Evolutionary conservation across 441 rosid species (phyloP).

Genomic region (Erodium texanum): DNA sequence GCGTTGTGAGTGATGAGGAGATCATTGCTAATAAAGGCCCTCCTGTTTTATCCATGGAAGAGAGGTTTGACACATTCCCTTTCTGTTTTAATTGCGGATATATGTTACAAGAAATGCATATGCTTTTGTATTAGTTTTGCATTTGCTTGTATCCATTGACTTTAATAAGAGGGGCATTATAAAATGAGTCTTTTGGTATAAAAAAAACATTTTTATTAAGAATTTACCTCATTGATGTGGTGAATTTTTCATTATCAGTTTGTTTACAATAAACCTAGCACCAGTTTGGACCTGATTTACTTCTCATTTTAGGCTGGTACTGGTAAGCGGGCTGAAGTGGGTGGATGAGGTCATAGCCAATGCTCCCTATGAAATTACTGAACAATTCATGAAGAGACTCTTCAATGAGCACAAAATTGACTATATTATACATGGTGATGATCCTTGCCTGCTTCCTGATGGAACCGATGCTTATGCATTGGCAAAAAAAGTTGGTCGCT

Average conservation of each 20-base stretch:
- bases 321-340: slow-evolving; percentile 93
- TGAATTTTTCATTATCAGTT: neutral
- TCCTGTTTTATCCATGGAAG: too few relatives aligned
- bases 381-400: slow-evolving; percentile 73
- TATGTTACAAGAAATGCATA: neutral
- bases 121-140: slow-evolving; percentile 1
- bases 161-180: neutral
- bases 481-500: slow-evolving; percentile 86
- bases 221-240: neutral
- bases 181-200: neutral
- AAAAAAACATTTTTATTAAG: neutral
- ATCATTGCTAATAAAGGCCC: too few relatives aligned
- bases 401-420: slow-evolving; percentile 84
- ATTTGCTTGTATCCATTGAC: neutral
- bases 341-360: slow-evolving; percentile 86
- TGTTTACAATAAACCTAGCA: neutral
- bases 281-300: slow-evolving; percentile 20
- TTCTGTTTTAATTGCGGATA: neutral
- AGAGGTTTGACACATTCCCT: neutral
- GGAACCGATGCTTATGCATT: slow-evolving; percentile 91
- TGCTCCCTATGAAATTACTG: slow-evolving; percentile 92
- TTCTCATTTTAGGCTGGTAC: slow-evolving; percentile 50
- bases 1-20: too few relatives aligned
- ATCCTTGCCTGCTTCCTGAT: slow-evolving; percentile 93
- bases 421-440: slow-evolving; percentile 91